Base-by-base conservation (phyloP, 805 yeast species). In the Ogataea kodamae region DNA sequence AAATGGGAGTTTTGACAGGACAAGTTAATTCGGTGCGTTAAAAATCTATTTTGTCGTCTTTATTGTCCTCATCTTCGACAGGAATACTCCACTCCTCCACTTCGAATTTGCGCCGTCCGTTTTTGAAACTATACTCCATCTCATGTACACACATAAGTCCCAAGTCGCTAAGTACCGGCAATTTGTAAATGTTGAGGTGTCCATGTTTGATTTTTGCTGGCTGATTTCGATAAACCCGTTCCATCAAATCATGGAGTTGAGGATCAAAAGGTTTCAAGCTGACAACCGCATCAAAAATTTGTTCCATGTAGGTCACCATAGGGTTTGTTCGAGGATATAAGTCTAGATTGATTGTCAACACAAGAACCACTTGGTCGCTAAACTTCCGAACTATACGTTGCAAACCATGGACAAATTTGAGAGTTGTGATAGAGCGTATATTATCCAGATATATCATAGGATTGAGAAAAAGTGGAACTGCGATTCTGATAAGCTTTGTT, bases 61-160 rank as follows among this genome's bases (percentile, higher is more conserved):
- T 63, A 5, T 63, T 72, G 10, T 70, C 81, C n/a, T 70, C 83
- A 38, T 82, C 94, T 37, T 88, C 96, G 2, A 90, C 95, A 0
- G 98, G 97, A 31, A 92, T 92, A n/a, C 95, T 86, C 95, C 96
- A 92, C 50, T 80, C 86, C 46, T 85, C 90, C 33, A 92, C 81
- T 50, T 85, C 96, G 54, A 90, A 87, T 49, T 73, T 78, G 57
- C 78, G 76, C 43, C 83, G 72, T 9, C 96, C 90, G 45, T 87
- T 85, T 52, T 80, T 79, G 62, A 89, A 90, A 5, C 95, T 87
- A 57, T 74, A 81, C 59, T 89, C 97, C 39, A 83, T 80, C 38
- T 68, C 67, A 37, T 77, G 73, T 1, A 76, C 72, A 44, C 76
- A 74, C 96, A 88, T 89, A 48, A 76, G 67, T 1, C 98, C 97